Conservation (phyloP, 257 asterid species). For the Pogostemon cablin region DNA sequence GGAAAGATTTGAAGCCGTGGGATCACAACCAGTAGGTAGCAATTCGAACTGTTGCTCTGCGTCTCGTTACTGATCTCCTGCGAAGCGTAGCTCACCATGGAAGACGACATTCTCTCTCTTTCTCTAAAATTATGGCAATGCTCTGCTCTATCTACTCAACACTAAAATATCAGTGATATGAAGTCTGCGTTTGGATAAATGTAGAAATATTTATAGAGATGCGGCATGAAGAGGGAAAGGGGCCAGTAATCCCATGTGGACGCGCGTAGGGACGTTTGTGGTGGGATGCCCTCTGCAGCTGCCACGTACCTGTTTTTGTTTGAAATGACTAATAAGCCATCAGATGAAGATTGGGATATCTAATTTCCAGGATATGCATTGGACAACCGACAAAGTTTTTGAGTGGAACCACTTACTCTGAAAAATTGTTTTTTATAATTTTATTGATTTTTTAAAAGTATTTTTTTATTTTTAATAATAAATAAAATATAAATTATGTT, state of each 20-base stretch:
- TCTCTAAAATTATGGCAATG: neutral
- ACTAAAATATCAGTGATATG: slow-evolving; percentile 4
- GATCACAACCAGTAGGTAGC: slow-evolving; percentile 38
- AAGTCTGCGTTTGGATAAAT: neutral
- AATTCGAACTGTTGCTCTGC: slow-evolving; percentile 49
- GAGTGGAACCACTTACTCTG: no score
- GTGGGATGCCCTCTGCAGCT: slow-evolving; percentile 21
- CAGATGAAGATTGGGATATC: neutral
- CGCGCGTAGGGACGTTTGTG: slow-evolving; percentile 27
- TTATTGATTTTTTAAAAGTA: no score
- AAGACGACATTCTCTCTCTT: slow-evolving; percentile 52
- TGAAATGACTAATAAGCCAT: slow-evolving; percentile 9
- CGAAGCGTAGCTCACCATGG: slow-evolving; percentile 50
- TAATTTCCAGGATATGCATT: neutral
- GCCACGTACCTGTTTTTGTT: slow-evolving; percentile 24
- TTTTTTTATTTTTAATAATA: no score
- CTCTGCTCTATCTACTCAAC: neutral
- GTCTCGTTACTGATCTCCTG: slow-evolving; percentile 48
- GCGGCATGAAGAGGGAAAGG: slow-evolving; percentile 19
- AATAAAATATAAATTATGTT: no score
- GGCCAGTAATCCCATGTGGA: slow-evolving; percentile 31
- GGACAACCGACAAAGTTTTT: no score
- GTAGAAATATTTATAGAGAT: slow-evolving; percentile 12
- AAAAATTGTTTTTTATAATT: no score
- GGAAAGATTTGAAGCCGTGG: slow-evolving; percentile 40